Base-by-base conservation (phyloP, 176 grass and related monocot genomes). In the Oryza australiensis region DNA sequence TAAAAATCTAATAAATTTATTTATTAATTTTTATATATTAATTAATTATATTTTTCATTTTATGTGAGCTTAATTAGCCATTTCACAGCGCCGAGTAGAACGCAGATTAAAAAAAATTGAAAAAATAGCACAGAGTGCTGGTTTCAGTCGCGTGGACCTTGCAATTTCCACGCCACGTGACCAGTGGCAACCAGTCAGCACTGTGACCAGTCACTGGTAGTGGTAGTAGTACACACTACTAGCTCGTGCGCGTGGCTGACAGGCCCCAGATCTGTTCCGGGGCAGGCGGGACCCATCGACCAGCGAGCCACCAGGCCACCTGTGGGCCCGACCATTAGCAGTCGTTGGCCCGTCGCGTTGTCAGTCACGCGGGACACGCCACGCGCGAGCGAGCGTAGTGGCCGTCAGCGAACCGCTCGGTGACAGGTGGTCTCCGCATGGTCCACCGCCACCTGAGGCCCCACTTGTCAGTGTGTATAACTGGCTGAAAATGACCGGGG, bases 361-460 rank as follows among this genome's bases (percentile, higher is more conserved):
- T 43, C 74, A 11, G 20, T 60, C 55, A 62, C 40, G 40, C 77
- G 64, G 27, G 51, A 1, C 1, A 11, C 4, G 12, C 26, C 69
- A 26, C 22, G 18, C 26, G 20, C 66, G 18, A 26, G 13, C 66
- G 33, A 26, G 13, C 66, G 33, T 35, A 29, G 22, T 6, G 13
- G 1, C 38, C 55, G 0, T 0, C 8, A 12, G 15, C 12, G 20
- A 26, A 1, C 40, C 0, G 5, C 0, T 18, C 23, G 0, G 1
- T 42, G 66, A 30, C 79, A 32, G 6, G 35, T 72, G 51, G 74
- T 4, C 18, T 4, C 70, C 70, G 6, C n/a, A 0, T 4, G 28
- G 12, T 0, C 3, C 14, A 28, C 5, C 33, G 2, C 1, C 12
- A 7, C 0, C 3, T 0, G 0, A 0, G 55, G 20, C 0, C 32